Percentiles rank a stretch among this genome's conserved stretches.
phyloP scores from a whole-genome alignment of 129 eudicot species.

The Arctium minus region DNA sequence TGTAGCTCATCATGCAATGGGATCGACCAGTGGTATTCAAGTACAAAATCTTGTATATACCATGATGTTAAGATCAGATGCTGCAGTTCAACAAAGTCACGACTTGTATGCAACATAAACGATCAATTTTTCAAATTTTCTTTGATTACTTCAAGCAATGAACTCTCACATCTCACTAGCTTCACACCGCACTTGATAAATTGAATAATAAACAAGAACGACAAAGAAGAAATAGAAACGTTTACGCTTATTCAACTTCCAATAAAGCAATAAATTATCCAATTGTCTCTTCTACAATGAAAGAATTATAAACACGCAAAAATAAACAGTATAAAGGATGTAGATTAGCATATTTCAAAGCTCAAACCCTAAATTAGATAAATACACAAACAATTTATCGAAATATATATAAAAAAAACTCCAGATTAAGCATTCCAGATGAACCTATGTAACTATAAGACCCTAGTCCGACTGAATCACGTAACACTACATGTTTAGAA shows the following conservation, averaged over 20 bases:
- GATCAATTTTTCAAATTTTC: neutral
- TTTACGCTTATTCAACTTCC: constrained; percentile 9
- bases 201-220: neutral
- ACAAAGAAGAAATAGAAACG: neutral
- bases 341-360: neutral
- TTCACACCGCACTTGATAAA: neutral
- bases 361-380: constrained; percentile 23
- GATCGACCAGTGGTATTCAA: neutral
- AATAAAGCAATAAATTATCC: neutral
- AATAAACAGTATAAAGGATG: neutral
- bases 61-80: neutral
- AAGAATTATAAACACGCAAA: neutral
- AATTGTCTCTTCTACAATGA: neutral
- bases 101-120: neutral
- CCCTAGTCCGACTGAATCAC: constrained; percentile 4
- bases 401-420: neutral
- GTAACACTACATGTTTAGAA: neutral
- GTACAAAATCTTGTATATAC: neutral
- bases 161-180: neutral
- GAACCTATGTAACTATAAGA: neutral
- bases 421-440: neutral
- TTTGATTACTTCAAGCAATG: neutral
- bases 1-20: neutral
- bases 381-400: neutral
- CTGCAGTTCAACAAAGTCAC: neutral